phyloP scores from a whole-genome alignment of 2,329 filamentous ascomycete species.

The Clonostachys chloroleuca region DNA sequence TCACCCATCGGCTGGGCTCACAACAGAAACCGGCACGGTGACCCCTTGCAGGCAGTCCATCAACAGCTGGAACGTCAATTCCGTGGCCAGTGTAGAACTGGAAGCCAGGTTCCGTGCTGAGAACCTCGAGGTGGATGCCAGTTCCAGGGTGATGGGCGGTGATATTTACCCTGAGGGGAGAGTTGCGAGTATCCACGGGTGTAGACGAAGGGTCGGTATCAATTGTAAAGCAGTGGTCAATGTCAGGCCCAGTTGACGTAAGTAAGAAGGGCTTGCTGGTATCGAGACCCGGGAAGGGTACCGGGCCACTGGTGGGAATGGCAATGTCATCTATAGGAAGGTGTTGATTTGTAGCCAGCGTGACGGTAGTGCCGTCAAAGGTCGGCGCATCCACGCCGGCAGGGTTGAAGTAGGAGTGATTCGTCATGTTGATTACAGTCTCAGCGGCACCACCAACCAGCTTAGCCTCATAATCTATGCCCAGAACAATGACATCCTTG shows the following conservation, averaged over 20 bases:
- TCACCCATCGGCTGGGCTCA: constrained; percentile 87
- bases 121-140: constrained; percentile 77
- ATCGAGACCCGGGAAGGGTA: constrained; percentile 59
- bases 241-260: constrained; percentile 63
- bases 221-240: constrained; percentile 89
- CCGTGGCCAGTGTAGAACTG: constrained; percentile 93
- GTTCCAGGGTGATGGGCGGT: constrained; percentile 70
- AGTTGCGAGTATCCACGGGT: constrained; percentile 60
- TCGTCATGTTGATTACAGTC: constrained; percentile 89
- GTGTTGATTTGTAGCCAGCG: constrained; percentile 60
- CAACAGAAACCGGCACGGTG: constrained; percentile 80
- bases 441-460: constrained; percentile 78
- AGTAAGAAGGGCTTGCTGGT: constrained; percentile 68
- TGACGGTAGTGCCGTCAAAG: constrained; percentile 58
- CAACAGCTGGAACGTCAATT: constrained; percentile 69
- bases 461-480: constrained; percentile 86
- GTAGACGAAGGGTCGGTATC: constrained; percentile 56
- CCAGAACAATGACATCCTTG: constrained; percentile 65
- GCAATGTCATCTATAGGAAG: constrained; percentile 68
- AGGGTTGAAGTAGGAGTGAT: constrained; percentile 81
- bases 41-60: constrained; percentile 58
- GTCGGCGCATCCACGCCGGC: constrained; percentile 35
- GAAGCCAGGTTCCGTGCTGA: constrained; percentile 91
- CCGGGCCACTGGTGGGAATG: constrained; percentile 69
- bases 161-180: constrained; percentile 63